Percentiles rank a stretch among this genome's conserved stretches.
Evolutionary conservation across 2,329 filamentous ascomycete species (phyloP).

Genomic region (Pseudogymnoascus sp.): DNA sequence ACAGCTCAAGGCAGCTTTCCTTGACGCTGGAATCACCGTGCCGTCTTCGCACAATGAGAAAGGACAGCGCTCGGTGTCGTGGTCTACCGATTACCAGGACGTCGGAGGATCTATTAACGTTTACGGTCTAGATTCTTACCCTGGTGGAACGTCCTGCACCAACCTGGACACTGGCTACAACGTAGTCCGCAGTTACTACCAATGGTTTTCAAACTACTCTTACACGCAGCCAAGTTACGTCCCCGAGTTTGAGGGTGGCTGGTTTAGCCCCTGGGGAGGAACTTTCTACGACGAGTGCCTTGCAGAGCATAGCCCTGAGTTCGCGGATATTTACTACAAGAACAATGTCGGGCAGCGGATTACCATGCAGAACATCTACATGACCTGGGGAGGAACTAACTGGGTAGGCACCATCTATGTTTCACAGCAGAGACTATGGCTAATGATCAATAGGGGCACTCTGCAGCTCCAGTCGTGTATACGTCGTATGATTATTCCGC

Average conservation of each 20-base stretch:
- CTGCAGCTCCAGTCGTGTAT: constrained; percentile 42
- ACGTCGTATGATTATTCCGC: constrained; percentile 38
- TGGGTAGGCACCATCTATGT: constrained; percentile 32
- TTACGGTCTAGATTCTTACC: constrained; percentile 40
- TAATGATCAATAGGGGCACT: constrained; percentile 13
- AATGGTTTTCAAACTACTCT: constrained; percentile 50
- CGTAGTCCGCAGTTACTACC: constrained; percentile 44
- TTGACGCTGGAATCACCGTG: constrained; percentile 39
- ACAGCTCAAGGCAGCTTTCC: constrained; percentile 39
- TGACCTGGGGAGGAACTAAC: constrained; percentile 47
- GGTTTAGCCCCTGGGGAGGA: constrained; percentile 45
- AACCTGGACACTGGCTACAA: constrained; percentile 41
- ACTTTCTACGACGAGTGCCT: constrained; percentile 42
- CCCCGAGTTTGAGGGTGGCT: constrained; percentile 46
- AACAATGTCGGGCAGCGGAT: constrained; percentile 44
- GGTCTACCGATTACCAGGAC: constrained; percentile 47
- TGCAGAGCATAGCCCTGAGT: constrained; percentile 38
- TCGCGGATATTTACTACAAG: constrained; percentile 49
- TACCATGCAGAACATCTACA: constrained; percentile 43
- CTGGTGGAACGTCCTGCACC: constrained; percentile 41
- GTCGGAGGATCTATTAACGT: constrained; percentile 47
- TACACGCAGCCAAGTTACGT: constrained; percentile 45
- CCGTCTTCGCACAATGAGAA: constrained; percentile 45
- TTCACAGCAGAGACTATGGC: not conserved
- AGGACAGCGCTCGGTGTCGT: constrained; percentile 39